These are phyloP conservation scores for Nicotiana undulata DNA, from an alignment of 257 asterid genomes.

Conservation along the genomic window DNA sequence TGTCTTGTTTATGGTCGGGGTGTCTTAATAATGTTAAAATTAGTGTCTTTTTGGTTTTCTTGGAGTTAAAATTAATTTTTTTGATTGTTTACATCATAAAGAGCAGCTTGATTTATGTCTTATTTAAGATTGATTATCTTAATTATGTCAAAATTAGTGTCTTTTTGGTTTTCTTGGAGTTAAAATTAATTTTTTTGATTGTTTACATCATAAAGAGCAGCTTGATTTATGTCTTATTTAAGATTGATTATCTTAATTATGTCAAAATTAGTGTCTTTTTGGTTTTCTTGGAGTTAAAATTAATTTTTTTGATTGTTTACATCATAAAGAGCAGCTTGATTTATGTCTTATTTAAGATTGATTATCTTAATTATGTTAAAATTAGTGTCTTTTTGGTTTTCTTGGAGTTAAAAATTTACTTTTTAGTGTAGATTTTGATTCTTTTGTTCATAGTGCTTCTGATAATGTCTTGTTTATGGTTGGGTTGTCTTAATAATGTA, in stretches of 20 bases:
- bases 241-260: slow-evolving; percentile 28
- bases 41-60: not conserved
- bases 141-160: not conserved
- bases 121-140: slow-evolving; percentile 37
- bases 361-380: not conserved
- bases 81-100: too few relatives aligned
- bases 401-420: not conserved
- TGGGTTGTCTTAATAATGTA: too few relatives aligned
- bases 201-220: too few relatives aligned
- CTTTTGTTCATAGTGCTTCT: too few relatives aligned
- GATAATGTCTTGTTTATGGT: too few relatives aligned
- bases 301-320: not conserved
- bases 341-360: slow-evolving; percentile 37
- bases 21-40: not conserved
- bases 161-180: not conserved
- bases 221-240: slow-evolving; percentile 3
- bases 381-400: not conserved
- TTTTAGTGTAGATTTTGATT: too few relatives aligned
- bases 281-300: not conserved
- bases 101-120: too few relatives aligned
- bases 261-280: not conserved
- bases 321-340: too few relatives aligned
- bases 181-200: slow-evolving; percentile 3
- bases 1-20: slow-evolving; percentile 36
- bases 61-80: slow-evolving; percentile 8